A percentile compares a stretch with the other conserved stretches of the same genome.
phyloP scores from a whole-genome alignment of 441 rosid genomes.

The Erodium texanum region DNA sequence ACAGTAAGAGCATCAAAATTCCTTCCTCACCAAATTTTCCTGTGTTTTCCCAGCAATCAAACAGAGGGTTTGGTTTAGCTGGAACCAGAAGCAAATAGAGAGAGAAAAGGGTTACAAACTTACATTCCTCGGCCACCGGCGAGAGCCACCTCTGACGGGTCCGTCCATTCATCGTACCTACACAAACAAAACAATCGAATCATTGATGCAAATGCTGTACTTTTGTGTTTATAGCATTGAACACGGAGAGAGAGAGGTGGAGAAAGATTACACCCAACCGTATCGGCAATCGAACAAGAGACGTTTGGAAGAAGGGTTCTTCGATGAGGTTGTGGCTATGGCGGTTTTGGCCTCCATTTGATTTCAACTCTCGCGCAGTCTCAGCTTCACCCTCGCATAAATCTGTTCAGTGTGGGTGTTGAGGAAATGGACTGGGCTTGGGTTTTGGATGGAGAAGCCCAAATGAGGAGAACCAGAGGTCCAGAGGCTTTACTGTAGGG shows the following conservation, averaged over 20 bases:
- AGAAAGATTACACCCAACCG: constrained; percentile 43
- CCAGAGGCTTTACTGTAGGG: neutral
- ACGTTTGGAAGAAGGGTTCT: constrained; percentile 21
- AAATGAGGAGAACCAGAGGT: neutral
- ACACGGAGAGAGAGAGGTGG: neutral
- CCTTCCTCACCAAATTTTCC: neutral
- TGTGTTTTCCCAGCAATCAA: neutral
- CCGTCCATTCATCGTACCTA: constrained; percentile 54
- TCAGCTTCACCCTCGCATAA: neutral
- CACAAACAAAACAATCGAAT: constrained; percentile 3
- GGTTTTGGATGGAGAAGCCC: neutral
- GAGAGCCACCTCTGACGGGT: constrained; percentile 53
- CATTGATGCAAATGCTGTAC: neutral
- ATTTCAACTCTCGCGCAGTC: neutral
- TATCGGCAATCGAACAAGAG: constrained; percentile 51
- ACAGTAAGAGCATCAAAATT: neutral
- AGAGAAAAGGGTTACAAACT: neutral
- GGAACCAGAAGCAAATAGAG: neutral
- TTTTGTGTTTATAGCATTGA: neutral
- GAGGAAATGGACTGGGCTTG: neutral
- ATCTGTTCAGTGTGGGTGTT: too few species aligned
- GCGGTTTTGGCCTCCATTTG: constrained; percentile 17
- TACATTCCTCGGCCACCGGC: constrained; percentile 64
- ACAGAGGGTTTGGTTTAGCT: neutral
- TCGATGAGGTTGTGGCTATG: neutral